Percentiles rank a stretch among this genome's conserved stretches.
These are phyloP conservation scores for Cardamine occulta DNA, from an alignment of 345 rosid species.

Conservation along the genomic window DNA sequence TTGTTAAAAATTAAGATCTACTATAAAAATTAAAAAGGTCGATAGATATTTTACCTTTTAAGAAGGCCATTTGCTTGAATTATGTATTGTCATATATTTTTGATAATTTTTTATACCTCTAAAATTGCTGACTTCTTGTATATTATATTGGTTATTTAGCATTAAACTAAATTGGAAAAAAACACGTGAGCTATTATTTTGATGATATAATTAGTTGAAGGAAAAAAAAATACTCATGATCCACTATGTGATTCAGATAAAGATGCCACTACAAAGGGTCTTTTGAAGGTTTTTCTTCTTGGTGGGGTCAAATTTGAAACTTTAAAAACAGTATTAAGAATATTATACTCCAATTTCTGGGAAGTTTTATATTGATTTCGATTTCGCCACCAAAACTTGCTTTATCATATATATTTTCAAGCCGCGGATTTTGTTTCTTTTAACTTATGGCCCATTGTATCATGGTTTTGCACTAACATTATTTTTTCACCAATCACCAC, in stretches of 20 bases:
- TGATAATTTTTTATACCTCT: background rate
- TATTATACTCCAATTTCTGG: slow-evolving; percentile 4
- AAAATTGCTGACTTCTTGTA: background rate
- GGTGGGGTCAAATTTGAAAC: slow-evolving; percentile 16
- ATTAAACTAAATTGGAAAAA: no score
- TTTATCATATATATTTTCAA: slow-evolving; percentile 28
- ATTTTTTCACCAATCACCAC: slow-evolving; percentile 1
- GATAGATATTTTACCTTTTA: background rate
- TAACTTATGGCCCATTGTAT: background rate
- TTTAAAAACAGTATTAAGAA: background rate
- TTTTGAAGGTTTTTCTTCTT: background rate
- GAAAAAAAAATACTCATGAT: background rate
- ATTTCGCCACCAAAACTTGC: slow-evolving; percentile 27
- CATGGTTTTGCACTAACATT: background rate
- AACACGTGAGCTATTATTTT: no score
- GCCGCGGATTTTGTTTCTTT: slow-evolving; percentile 16
- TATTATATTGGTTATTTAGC: no score
- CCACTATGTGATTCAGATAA: background rate
- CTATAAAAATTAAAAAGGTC: background rate
- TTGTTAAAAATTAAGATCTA: background rate
- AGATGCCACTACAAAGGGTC: slow-evolving; percentile 17
- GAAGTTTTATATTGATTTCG: slow-evolving; percentile 2
- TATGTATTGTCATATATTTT: background rate
- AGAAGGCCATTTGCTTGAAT: background rate
- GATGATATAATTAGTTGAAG: background rate